phyloP scores from a whole-genome alignment of 1,284 basidiomycete genomes.

The Porodaedalea pini region DNA sequence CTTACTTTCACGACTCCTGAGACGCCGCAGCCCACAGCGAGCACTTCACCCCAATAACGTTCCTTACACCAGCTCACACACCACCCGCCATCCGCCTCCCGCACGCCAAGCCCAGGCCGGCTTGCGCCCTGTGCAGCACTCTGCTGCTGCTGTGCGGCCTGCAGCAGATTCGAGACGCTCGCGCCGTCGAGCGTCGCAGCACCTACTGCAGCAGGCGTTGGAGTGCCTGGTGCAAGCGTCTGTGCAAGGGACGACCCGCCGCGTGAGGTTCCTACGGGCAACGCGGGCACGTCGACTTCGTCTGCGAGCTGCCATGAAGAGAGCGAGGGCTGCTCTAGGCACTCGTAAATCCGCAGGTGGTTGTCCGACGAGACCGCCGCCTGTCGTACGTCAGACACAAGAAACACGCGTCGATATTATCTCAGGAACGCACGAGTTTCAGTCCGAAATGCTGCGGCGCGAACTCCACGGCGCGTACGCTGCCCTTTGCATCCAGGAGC shows the following conservation, averaged over 20 bases:
- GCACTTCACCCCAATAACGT: slow-evolving; percentile 85
- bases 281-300: slow-evolving; percentile 70
- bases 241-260: slow-evolving; percentile 44
- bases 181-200: slow-evolving; percentile 49
- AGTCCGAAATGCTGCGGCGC: slow-evolving; percentile 82
- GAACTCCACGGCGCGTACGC: slow-evolving; percentile 81
- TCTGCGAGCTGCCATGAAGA: slow-evolving; percentile 77
- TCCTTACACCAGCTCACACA: slow-evolving; percentile 93
- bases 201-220: slow-evolving; percentile 51
- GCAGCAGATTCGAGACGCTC: slow-evolving; percentile 54
- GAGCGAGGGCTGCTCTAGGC: slow-evolving; percentile 77
- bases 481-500: slow-evolving; percentile 79
- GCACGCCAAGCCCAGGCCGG: slow-evolving; percentile 55
- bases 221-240: slow-evolving; percentile 58
- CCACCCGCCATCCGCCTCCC: slow-evolving; percentile 88
- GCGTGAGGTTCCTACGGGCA: slow-evolving; percentile 43
- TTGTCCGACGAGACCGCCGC: slow-evolving; percentile 87
- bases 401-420: background rate
- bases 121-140: slow-evolving; percentile 36
- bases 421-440: slow-evolving; percentile 61
- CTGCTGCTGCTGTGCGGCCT: slow-evolving; percentile 39
- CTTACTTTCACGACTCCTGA: slow-evolving; percentile 72
- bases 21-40: slow-evolving; percentile 73
- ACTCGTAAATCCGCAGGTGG: slow-evolving; percentile 84
- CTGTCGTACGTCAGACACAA: slow-evolving; percentile 35